Evolutionary conservation across 768 basidiomycete species (phyloP), one percentile per base, ranked within the genome.

Genomic region (Boletus sp.): DNA sequence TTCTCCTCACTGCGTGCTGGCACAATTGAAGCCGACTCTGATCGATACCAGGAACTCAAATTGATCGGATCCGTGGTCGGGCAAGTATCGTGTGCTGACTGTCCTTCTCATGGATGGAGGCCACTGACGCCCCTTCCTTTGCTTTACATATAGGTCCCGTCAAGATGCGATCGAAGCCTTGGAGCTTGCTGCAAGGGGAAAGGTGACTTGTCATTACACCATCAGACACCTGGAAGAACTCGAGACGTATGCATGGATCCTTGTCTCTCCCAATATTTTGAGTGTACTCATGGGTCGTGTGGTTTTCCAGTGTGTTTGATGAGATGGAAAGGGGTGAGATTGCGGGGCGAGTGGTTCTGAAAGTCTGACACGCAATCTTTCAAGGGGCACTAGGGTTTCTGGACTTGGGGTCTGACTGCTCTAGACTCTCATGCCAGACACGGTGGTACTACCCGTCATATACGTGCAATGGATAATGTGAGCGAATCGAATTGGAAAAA

Each of bases 111-210:
- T 20, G 40, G 24, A 45, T n/a, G 14, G 8, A 3, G 15, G 0
- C 18, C 10, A 28, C 39, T 58, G 18, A 63, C n/a, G 17, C 29
- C 14, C 1, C 4, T 18, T 49, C 2, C 11, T 8, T 17, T 36
- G 0, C 9, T 33, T 52, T 15, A 49, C 20, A 4, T 11, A 29
- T 33, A 75, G 78, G 12, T 69, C 73, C 57, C 65, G 75, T 10
- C 78, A 80, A 55, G 81, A 83, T 59, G 75, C 77, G 14, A 65
- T 75, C 53, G 79, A 82, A 61, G 78, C 81, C 2, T 62, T 82
- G 46, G 71, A 74, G 17, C 63, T 80, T 44, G 80, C 77, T 14
- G 75, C 73, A 7, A 61, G 67, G 24, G 78, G 77, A 17, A 74
- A 77, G 51, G 78, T 83, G 57, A 72, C 64, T 53, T 70, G 70